Conservation (phyloP, 805 yeast genomes). For the Kodamaea leandrae region DNA sequence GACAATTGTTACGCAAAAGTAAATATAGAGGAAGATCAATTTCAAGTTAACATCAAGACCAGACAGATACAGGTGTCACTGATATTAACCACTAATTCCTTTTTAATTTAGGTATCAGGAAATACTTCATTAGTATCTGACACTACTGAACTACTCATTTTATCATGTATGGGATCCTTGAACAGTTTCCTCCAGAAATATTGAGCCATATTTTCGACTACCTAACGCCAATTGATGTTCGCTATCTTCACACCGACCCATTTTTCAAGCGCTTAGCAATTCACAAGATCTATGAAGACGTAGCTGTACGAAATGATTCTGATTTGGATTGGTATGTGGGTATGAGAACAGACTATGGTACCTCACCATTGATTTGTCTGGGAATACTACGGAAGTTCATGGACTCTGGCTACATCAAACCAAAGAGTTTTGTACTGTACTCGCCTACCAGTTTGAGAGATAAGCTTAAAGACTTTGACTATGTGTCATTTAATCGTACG, state of each 20-base stretch:
- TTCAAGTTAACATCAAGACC: background rate
- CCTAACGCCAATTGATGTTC: background rate
- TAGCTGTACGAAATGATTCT: background rate
- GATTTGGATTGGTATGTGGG: background rate
- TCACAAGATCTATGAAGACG: background rate
- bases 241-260: background rate
- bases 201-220: background rate
- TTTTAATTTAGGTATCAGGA: too few relatives aligned
- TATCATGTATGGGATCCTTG: background rate
- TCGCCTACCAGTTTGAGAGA: too few relatives aligned
- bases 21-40: background rate
- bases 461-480: too few relatives aligned
- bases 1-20: background rate
- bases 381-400: background rate
- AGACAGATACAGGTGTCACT: background rate
- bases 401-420: background rate
- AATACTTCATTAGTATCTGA: background rate
- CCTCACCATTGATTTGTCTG: background rate
- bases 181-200: background rate
- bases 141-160: background rate
- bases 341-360: background rate
- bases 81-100: background rate
- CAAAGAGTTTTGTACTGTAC: too few relatives aligned
- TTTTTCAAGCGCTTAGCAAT: background rate
- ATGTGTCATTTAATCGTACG: too few relatives aligned